A percentile compares a stretch with the other conserved stretches of the same genome.
phyloP scores from a whole-genome alignment of 805 yeast genomes.

The Brettanomyces naardenensis region DNA sequence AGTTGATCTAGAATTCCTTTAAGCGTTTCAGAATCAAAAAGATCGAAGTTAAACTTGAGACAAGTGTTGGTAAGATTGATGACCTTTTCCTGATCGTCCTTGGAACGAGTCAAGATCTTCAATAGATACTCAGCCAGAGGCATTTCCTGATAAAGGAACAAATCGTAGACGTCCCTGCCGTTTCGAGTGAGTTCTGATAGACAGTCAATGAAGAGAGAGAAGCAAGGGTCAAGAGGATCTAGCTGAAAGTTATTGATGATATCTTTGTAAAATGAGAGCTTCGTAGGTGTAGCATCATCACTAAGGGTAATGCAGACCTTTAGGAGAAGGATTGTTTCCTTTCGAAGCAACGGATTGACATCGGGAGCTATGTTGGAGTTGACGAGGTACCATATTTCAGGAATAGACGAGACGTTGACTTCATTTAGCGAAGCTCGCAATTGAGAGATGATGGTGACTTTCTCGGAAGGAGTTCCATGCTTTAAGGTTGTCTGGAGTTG shows the following conservation, averaged over 20 bases:
- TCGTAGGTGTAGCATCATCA: conserved; percentile 39
- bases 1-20: conserved; percentile 5
- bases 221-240: conserved; percentile 33
- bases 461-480: conserved; percentile 18
- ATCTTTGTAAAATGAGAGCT: conserved; percentile 52
- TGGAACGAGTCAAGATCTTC: conserved; percentile 4
- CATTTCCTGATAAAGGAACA: conserved; percentile 10
- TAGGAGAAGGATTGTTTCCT: conserved; percentile 46
- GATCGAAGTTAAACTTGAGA: conserved; percentile 14
- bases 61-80: conserved; percentile 13
- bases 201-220: conserved; percentile 35
- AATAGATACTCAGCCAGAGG: conserved; percentile 14
- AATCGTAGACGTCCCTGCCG: conserved; percentile 18
- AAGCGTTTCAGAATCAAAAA: conserved; percentile 12
- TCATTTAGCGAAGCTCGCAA: conserved; percentile 44
- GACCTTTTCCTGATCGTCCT: conserved; percentile 5
- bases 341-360: conserved; percentile 28
- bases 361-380: conserved; percentile 39
- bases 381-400: conserved; percentile 72
- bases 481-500: conserved; percentile 14
- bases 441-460: conserved; percentile 44
- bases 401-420: conserved; percentile 48
- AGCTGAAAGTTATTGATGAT: conserved; percentile 38
- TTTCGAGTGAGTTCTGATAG: conserved; percentile 39
- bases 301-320: conserved; percentile 47